phyloP scores from a whole-genome alignment of 75 land plant species.

The Cupressus sempervirens region DNA sequence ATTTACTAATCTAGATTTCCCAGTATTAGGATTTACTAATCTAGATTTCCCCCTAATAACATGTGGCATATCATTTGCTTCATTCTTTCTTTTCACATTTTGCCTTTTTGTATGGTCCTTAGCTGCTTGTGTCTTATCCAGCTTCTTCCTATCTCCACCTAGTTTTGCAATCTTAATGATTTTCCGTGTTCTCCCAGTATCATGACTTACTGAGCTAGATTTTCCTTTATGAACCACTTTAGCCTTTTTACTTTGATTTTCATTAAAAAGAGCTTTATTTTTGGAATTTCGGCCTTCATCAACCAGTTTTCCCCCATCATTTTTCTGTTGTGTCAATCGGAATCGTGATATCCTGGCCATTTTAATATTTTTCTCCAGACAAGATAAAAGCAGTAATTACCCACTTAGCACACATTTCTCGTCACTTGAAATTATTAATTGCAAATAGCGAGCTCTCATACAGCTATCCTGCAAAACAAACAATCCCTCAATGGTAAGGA shows the following conservation, averaged over 20 bases:
- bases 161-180: background rate
- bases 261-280: background rate
- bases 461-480: slow-evolving; percentile 7
- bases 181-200: background rate
- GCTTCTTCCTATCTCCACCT: background rate
- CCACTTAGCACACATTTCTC: background rate
- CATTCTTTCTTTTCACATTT: background rate
- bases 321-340: background rate
- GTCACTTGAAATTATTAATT: background rate
- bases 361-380: background rate
- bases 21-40: background rate
- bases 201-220: background rate
- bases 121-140: background rate
- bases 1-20: background rate
- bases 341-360: slow-evolving; percentile 1
- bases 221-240: background rate
- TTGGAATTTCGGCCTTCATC: background rate
- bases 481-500: slow-evolving; percentile 4
- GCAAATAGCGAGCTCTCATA: background rate
- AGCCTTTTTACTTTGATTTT: background rate
- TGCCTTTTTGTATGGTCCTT: background rate
- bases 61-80: background rate
- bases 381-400: background rate
- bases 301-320: background rate
- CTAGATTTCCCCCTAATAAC: background rate